Evolutionary conservation across 257 asterid species (phyloP).

Genomic region (Voacanga thouarsii): DNA sequence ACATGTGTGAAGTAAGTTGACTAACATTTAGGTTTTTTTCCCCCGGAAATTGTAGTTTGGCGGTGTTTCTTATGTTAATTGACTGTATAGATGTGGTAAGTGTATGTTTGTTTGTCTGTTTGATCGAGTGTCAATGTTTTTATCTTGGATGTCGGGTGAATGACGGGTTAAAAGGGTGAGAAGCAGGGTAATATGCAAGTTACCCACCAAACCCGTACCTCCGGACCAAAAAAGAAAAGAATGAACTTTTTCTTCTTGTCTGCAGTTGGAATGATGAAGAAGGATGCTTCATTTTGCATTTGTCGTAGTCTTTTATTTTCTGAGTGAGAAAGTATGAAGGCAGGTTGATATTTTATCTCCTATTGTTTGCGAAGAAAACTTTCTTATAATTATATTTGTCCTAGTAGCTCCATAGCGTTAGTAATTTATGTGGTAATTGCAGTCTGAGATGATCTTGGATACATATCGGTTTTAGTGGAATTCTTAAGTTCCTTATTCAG

Average conservation of each 20-base stretch:
- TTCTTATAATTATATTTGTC: background rate
- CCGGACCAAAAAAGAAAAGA: background rate
- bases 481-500: background rate
- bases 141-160: background rate
- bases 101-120: background rate
- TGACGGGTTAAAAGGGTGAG: background rate
- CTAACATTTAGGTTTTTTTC: background rate
- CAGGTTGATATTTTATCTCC: background rate
- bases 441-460: background rate
- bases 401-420: background rate
- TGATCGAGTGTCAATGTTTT: background rate
- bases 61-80: background rate
- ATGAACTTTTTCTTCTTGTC: background rate
- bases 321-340: background rate
- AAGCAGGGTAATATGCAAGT: background rate
- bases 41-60: background rate
- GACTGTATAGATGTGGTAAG: background rate
- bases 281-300: background rate
- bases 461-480: background rate
- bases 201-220: too few species aligned
- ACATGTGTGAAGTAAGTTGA: background rate
- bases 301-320: background rate
- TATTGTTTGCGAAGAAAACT: background rate
- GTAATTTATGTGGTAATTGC: background rate
- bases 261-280: background rate